A percentile compares a stretch with the other conserved stretches of the same genome.
Conservation (phyloP, 169 alveolate species). For the Neospora caninum region DNA sequence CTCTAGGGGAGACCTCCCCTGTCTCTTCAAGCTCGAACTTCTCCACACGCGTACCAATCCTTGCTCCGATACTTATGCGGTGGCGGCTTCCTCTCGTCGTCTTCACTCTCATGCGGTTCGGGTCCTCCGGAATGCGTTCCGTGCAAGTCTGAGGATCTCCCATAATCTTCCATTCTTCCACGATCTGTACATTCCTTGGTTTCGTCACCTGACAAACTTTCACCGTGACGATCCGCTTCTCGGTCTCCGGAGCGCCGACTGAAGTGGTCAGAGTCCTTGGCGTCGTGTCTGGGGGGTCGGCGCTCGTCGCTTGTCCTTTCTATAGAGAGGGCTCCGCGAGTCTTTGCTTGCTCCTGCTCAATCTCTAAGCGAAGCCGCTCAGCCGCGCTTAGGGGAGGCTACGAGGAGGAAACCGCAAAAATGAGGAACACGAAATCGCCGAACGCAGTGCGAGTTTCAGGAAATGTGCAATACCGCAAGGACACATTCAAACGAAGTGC, state of each 20-base stretch:
- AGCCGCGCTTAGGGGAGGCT: background rate
- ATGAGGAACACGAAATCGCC: too few relatives aligned
- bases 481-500: too few relatives aligned
- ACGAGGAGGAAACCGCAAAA: background rate
- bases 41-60: background rate
- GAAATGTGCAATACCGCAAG: too few relatives aligned
- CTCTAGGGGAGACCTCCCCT: background rate
- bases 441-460: too few relatives aligned
- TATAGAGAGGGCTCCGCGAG: background rate
- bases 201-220: too few relatives aligned
- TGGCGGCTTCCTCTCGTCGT: background rate
- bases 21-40: background rate
- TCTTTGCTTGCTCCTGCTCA: background rate
- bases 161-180: too few relatives aligned
- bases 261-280: background rate
- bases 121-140: too few relatives aligned
- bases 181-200: too few relatives aligned
- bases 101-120: background rate
- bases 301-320: background rate
- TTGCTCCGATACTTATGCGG: background rate
- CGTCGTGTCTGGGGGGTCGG: background rate
- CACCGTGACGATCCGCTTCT: background rate
- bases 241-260: background rate
- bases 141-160: too few relatives aligned
- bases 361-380: background rate